Evolutionary conservation across 768 basidiomycete species (phyloP), one percentile per base, ranked within the genome.

Genomic region (Boletus subparvulus): DNA sequence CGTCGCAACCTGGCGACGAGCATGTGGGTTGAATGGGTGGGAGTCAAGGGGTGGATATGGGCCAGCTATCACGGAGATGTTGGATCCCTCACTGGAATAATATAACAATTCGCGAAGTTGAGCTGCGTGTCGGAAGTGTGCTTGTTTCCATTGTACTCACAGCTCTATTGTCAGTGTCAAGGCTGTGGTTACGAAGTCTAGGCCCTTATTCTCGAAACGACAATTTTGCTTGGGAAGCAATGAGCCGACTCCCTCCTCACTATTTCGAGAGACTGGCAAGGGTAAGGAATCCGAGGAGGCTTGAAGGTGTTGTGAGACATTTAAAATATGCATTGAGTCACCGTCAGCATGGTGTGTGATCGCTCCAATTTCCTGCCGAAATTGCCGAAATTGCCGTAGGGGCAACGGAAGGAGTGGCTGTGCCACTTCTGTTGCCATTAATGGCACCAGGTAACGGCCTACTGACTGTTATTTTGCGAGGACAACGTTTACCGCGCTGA

Each of bases 1-100:
- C 74, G 82, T 84, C 87, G 88, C 88, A 82, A 69, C 87, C 87
- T 68, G 88, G 87, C 88, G 87, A 88, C 83, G 65, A 81, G 73
- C 86, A 88, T 87, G 76, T 59, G 47, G 56, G 58, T 54, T 59
- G 58, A 62, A 63, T 28, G 50, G 56, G 52, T 47, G 32, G 47
- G 55, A 59, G 50, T 26, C 28, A 54, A 56, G 50, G 58, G 57
- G 46, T 52, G 59, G 58, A 62, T 59, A 66, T 65, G 65, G 55
- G 57, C 63, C 69, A 71, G 65, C 63, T 52, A 73, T 69, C 67
- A 62, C 63, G 44, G 54, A 59, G 48, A 61, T 49, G 54, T 26
- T 46, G 39, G n/a, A 33, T n/a, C 44, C 54, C 49, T 57, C 42
- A 24, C 54, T 46, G 50, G 26, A 49, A 60, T 51, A 60, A 66